Conservation (phyloP, 2,329 filamentous ascomycete species). For the Dryadomyces quercivorus region DNA sequence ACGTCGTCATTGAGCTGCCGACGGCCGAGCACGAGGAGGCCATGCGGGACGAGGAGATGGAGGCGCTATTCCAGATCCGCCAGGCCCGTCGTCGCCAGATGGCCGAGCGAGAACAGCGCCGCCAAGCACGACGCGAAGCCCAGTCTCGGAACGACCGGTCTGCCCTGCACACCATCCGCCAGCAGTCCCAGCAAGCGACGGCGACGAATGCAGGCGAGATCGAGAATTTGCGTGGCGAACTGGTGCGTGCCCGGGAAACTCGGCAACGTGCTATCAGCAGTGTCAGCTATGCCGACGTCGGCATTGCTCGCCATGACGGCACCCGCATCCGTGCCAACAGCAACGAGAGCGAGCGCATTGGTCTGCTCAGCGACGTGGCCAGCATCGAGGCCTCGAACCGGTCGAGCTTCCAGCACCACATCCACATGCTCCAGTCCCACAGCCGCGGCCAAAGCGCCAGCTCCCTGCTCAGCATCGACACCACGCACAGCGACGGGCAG, state of each 20-base stretch:
- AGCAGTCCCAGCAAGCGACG: constrained; percentile 35
- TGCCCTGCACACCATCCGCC: constrained; percentile 55
- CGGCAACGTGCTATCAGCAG: constrained; percentile 59
- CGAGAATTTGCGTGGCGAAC: constrained; percentile 44
- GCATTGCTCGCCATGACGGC: constrained; percentile 66
- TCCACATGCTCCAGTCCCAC: constrained; percentile 17
- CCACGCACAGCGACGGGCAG: constrained; percentile 15
- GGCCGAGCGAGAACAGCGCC: constrained; percentile 65
- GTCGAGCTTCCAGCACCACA: constrained; percentile 14
- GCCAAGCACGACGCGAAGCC: constrained; percentile 58
- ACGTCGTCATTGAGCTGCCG: constrained; percentile 77
- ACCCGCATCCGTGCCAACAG: constrained; percentile 63
- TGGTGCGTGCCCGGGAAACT: constrained; percentile 42
- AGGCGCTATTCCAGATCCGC: constrained; percentile 80
- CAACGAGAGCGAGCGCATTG: constrained; percentile 58
- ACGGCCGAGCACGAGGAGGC: constrained; percentile 67
- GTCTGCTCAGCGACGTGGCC: constrained; percentile 59
- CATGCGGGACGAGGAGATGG: constrained; percentile 82
- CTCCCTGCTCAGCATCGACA: constrained; percentile 41
- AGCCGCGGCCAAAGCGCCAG: constrained; percentile 34
- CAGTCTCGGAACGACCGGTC: constrained; percentile 56
- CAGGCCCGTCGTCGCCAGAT: constrained; percentile 62
- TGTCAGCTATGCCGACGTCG: constrained; percentile 65
- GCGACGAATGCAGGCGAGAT: constrained; percentile 40
- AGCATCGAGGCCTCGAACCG: constrained; percentile 36